phyloP scores from a whole-genome alignment of 495 filamentous ascomycete genomes.

The Xylaria flabelliformis region DNA sequence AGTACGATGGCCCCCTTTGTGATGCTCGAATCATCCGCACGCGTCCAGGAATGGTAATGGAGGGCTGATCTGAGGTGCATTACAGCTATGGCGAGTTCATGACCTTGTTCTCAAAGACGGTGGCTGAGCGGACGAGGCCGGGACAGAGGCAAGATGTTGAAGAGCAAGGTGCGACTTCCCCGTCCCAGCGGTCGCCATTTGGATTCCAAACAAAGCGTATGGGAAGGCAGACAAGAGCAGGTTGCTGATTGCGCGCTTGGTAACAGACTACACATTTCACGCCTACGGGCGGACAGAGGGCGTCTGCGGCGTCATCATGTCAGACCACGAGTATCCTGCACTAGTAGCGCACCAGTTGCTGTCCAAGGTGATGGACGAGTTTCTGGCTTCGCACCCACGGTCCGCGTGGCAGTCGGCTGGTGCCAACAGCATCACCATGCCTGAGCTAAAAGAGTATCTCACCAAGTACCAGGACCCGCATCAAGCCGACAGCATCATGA shows the following conservation, averaged over 20 bases:
- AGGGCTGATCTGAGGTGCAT: conserved; percentile 25
- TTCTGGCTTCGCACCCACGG: conserved; percentile 79
- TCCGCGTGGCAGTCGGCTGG: conserved; percentile 63
- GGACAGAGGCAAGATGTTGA: conserved; percentile 91
- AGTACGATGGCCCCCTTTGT: conserved; percentile 50
- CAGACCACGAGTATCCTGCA: conserved; percentile 86
- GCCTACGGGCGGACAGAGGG: conserved; percentile 88
- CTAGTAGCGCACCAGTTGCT: conserved; percentile 94
- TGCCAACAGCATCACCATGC: conserved; percentile 63
- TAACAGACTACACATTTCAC: conserved; percentile 80
- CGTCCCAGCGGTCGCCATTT: neutral
- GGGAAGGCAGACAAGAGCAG: neutral
- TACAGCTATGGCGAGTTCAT: conserved; percentile 68
- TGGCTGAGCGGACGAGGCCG: conserved; percentile 82
- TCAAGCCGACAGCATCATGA: conserved; percentile 89
- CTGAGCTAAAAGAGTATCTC: conserved; percentile 81
- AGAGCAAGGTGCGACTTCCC: conserved; percentile 69
- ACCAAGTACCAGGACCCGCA: conserved; percentile 87
- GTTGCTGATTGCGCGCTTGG: conserved; percentile 10
- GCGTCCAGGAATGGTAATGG: neutral
- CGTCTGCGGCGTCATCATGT: conserved; percentile 86
- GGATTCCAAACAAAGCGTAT: neutral
- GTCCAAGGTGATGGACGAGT: conserved; percentile 91
- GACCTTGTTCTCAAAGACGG: conserved; percentile 69
- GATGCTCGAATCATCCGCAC: neutral